Evolutionary conservation across 1,139 yeast genomes (phyloP).

Genomic region (Scheffersomyces quercinus): DNA sequence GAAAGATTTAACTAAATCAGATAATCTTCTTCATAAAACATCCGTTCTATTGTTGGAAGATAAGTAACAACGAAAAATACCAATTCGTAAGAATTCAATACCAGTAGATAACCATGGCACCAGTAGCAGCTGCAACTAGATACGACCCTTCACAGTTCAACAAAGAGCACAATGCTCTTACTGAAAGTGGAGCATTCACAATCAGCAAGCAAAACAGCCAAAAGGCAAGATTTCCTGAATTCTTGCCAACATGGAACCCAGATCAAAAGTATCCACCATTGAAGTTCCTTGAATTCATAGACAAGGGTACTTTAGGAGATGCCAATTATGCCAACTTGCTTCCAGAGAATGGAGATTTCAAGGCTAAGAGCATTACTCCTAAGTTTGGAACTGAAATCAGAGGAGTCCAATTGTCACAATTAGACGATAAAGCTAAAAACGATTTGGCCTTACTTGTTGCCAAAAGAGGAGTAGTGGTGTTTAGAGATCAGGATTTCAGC

Average conservation of each 20-base stretch:
- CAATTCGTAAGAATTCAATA: too few species aligned
- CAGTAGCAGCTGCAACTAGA: conserved; percentile 15
- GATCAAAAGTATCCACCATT: conserved; percentile 25
- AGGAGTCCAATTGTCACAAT: conserved; percentile 25
- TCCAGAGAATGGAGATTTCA: conserved; percentile 7
- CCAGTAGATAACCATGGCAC: conserved; percentile 1
- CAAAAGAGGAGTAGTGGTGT: conserved; percentile 35
- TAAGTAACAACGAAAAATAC: too few species aligned
- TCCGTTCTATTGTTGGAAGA: too few species aligned
- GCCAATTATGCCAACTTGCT: conserved; percentile 18
- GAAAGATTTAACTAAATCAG: too few species aligned
- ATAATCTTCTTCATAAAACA: too few species aligned
- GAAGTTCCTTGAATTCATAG: conserved; percentile 21
- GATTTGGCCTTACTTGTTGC: conserved; percentile 37
- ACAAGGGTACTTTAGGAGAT: conserved; percentile 24
- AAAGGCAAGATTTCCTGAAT: conserved; percentile 22
- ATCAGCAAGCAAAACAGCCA: conserved; percentile 22
- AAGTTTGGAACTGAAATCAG: conserved; percentile 21
- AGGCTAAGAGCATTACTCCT: conserved; percentile 14
- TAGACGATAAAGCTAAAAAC: conserved; percentile 25
- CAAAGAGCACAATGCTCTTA: conserved; percentile 24
- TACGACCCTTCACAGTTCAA: conserved; percentile 33
- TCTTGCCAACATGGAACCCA: conserved; percentile 33
- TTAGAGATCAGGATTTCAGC: conserved; percentile 36
- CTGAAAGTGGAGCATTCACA: conserved; percentile 25